These are phyloP conservation scores for Scalesia atractyloides DNA, from an alignment of 129 eudicot species.

Conservation along the genomic window DNA sequence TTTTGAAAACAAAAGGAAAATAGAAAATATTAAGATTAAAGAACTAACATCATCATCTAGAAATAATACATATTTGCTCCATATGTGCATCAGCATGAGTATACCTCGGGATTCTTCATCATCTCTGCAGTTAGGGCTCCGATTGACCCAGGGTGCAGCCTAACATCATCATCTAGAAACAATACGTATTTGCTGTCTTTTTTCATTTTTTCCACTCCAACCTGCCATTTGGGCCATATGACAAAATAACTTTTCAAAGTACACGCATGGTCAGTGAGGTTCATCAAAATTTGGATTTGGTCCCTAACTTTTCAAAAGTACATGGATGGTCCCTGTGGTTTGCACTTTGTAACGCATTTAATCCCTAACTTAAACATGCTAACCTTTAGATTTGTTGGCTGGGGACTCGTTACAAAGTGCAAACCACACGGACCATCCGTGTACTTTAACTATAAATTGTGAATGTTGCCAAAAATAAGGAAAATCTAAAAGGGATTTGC, in stretches of 20 bases:
- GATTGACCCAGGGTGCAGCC: slow-evolving; percentile 95
- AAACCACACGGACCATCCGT: too few relatives aligned
- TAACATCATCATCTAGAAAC: slow-evolving; percentile 96
- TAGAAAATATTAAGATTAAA: slow-evolving; percentile 1
- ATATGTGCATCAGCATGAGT: slow-evolving; percentile 20
- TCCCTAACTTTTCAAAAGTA: too few relatives aligned
- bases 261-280: too few relatives aligned
- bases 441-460: not conserved
- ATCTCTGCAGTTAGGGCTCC: slow-evolving; percentile 97
- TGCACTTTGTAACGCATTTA: too few relatives aligned
- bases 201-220: slow-evolving; percentile 90
- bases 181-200: slow-evolving; percentile 89
- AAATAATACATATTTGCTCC: too few relatives aligned
- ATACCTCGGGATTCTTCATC: slow-evolving; percentile 95
- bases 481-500: not conserved
- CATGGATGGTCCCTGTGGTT: too few relatives aligned
- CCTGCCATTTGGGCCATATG: slow-evolving; percentile 35
- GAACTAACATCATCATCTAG: slow-evolving; percentile 22
- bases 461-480: not conserved
- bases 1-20: not conserved
- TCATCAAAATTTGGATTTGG: too few relatives aligned
- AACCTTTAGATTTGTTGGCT: too few relatives aligned
- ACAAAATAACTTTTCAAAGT: slow-evolving; percentile 13
- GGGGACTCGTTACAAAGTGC: too few relatives aligned
- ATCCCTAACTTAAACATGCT: too few relatives aligned